phyloP scores from a whole-genome alignment of 208 protist genomes.

The Wallacemonas rigidus region DNA sequence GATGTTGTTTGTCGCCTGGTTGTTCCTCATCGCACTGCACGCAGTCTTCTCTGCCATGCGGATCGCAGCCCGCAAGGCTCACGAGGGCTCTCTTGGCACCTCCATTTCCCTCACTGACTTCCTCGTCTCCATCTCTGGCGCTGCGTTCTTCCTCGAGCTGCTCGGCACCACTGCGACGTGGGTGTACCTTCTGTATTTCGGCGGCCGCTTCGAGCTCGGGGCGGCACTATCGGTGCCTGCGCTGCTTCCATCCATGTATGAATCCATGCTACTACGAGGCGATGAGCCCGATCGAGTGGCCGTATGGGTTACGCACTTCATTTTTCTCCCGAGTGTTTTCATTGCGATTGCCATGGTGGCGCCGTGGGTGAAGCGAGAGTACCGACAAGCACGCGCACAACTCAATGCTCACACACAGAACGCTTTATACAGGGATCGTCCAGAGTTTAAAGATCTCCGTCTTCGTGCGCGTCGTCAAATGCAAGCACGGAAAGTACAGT shows the following conservation, averaged over 20 bases:
- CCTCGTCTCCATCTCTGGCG: neutral
- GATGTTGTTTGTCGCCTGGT: conserved; percentile 11
- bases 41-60: conserved; percentile 29
- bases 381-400: conserved; percentile 29
- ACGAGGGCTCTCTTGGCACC: neutral
- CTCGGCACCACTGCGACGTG: conserved; percentile 34
- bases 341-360: conserved; percentile 30
- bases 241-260: conserved; percentile 54
- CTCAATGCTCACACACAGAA: conserved; percentile 34
- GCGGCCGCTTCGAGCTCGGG: conserved; percentile 31
- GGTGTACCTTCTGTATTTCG: conserved; percentile 40
- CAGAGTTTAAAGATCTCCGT: conserved; percentile 22
- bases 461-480: conserved; percentile 1
- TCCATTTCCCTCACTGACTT: neutral
- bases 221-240: conserved; percentile 26
- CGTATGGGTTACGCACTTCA: conserved; percentile 43
- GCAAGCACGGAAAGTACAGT: conserved; percentile 18
- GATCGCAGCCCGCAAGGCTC: conserved; percentile 5
- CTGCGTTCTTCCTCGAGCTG: conserved; percentile 35
- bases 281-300: conserved; percentile 42
- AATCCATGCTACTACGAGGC: conserved; percentile 42
- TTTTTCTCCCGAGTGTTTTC: conserved; percentile 41
- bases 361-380: conserved; percentile 40
- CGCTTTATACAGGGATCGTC: conserved; percentile 44
- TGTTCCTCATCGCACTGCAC: conserved; percentile 22